These are phyloP conservation scores for Papiliotrema flavescens DNA, from an alignment of 1,284 basidiomycete genomes.

Conservation along the genomic window DNA sequence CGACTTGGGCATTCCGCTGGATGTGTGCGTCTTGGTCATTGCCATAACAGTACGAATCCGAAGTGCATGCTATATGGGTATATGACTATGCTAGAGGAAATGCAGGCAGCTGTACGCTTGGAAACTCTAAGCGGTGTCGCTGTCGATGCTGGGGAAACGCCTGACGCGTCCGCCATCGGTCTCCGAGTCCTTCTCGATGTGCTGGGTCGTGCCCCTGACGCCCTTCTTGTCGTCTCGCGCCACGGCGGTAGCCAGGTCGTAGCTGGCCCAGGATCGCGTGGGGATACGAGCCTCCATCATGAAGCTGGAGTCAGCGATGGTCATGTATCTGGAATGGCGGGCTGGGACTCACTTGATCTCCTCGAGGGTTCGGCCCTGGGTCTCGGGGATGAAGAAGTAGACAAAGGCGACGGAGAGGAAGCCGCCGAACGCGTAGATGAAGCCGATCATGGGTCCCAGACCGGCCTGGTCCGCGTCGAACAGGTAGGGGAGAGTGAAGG, in stretches of 20 bases:
- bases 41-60: too few species aligned
- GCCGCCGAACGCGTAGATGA: conserved; percentile 34
- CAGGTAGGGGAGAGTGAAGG: conserved; percentile 47
- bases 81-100: too few species aligned
- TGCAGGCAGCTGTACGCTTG: too few species aligned
- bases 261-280: conserved; percentile 40
- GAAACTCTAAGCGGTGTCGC: too few species aligned
- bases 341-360: conserved; percentile 32
- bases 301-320: conserved; percentile 11
- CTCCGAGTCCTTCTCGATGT: conserved; percentile 7
- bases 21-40: too few species aligned
- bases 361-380: conserved; percentile 40
- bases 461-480: conserved; percentile 40
- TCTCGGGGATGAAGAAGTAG: conserved; percentile 51
- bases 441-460: conserved; percentile 49
- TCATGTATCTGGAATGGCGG: background rate
- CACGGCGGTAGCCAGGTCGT: conserved; percentile 37
- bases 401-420: conserved; percentile 48
- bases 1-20: too few species aligned
- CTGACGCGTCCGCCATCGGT: background rate
- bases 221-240: conserved; percentile 34
- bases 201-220: conserved; percentile 6
- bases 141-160: background rate
- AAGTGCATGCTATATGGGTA: too few species aligned
- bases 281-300: conserved; percentile 41